Conservation (phyloP, 2,329 filamentous ascomycete species). For the Bipolaris zeicola region DNA sequence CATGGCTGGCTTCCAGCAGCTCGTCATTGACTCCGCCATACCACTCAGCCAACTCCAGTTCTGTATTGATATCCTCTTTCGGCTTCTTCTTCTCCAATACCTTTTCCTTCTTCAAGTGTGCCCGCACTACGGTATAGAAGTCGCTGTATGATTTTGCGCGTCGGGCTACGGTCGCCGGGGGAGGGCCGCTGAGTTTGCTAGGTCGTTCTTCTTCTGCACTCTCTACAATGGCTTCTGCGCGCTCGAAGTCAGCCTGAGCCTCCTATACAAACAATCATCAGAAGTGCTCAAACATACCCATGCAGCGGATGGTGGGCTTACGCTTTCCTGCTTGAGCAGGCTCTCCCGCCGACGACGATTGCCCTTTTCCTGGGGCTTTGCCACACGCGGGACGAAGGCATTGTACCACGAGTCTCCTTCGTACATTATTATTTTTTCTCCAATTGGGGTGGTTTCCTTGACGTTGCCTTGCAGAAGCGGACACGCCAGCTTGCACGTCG, state of each 20-base stretch:
- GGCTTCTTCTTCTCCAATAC: conserved; percentile 45
- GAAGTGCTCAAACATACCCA: conserved; percentile 45
- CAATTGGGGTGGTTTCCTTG: conserved; percentile 2
- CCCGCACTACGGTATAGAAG: conserved; percentile 69
- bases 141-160: conserved; percentile 80
- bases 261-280: conserved; percentile 56
- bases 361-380: conserved; percentile 42
- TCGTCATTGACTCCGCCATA: conserved; percentile 66
- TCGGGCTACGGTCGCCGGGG: conserved; percentile 67
- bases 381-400: conserved; percentile 68
- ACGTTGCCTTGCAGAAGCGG: conserved; percentile 6
- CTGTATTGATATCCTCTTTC: conserved; percentile 57
- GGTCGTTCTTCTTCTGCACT: conserved; percentile 64
- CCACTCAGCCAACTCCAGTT: conserved; percentile 64
- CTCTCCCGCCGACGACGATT: conserved; percentile 72
- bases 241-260: conserved; percentile 59
- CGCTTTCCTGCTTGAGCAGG: conserved; percentile 62
- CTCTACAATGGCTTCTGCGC: conserved; percentile 62
- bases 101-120: conserved; percentile 61
- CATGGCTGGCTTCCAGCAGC: conserved; percentile 80
- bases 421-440: conserved; percentile 61
- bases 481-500: conserved; percentile 12
- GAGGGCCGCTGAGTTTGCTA: conserved; percentile 63
- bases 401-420: conserved; percentile 81
- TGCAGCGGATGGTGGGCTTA: conserved; percentile 49